phyloP scores from a whole-genome alignment of 2,329 filamentous ascomycete genomes.

The Colletotrichum sp. region DNA sequence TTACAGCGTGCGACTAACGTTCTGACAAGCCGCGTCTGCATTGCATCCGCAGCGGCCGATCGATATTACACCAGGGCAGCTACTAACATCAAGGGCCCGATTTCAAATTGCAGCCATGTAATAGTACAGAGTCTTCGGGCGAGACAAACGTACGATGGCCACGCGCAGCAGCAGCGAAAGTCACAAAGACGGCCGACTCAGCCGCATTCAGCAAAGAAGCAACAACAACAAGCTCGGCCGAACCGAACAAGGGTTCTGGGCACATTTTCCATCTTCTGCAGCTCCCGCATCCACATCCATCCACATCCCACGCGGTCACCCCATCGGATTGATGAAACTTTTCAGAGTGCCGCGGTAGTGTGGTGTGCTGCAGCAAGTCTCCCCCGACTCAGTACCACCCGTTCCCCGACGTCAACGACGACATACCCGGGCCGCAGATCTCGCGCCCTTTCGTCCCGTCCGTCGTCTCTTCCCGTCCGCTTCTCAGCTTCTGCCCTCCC shows the following conservation, averaged over 20 bases:
- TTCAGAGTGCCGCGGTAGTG: background rate
- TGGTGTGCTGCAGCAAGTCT: background rate
- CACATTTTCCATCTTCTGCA: background rate
- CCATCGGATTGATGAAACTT: conserved; percentile 11
- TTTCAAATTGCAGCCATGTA: background rate
- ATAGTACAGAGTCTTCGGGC: background rate
- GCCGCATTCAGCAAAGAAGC: background rate
- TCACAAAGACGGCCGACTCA: background rate
- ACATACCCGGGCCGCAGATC: background rate
- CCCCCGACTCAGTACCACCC: background rate
- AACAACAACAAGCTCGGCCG: background rate
- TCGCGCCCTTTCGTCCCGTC: background rate
- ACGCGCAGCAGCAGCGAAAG: background rate
- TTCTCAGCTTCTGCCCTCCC: background rate
- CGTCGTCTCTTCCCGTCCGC: background rate
- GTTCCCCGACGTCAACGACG: background rate
- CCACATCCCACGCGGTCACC: background rate
- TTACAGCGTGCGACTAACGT: background rate
- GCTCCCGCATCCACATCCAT: background rate
- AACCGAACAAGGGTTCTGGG: background rate
- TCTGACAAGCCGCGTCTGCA: background rate
- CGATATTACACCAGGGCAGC: background rate
- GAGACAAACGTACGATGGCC: background rate
- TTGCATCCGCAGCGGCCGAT: background rate
- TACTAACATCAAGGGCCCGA: background rate